Base-by-base conservation (phyloP, 352 stramenopile species). In the Phytophthora boehmeriae region DNA sequence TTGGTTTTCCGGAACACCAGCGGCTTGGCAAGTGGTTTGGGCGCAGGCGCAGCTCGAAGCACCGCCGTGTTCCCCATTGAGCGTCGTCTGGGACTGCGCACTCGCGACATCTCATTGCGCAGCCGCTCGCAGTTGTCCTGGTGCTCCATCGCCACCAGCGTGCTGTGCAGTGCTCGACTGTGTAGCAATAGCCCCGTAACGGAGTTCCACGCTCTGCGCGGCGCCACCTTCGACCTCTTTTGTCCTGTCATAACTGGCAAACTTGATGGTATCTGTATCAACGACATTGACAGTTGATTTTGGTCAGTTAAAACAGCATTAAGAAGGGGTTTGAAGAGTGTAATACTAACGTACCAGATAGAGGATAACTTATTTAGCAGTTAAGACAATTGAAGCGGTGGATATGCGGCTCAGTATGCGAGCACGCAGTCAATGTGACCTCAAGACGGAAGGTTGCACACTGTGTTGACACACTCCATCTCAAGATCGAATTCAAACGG, bases 1-100 rank as follows among this genome's bases (percentile, higher is more conserved):
- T 84, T 87, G 16, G 77, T 87, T 55, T 84, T 87, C 17, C 77
- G 64, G 32, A 84, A 87, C 30, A 80, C 63, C 0, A 86, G 48
- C 9, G 68, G 74, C 28, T 79, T 82, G 8, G 57, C 53, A 17
- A 66, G 48, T 47, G 53, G 63, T 3, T 66, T 69, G 9, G 52
- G 32, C 4, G 43, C 23, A 25, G 62, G 58, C 28, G 28, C 44
- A 41, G 45, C 55, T 20, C 36, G 17, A 0, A 61, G 42, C 2
- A 23, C 19, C 6, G 54, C 34, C 20, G 65, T 55, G 23, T 52
- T n/a, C 32, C 58, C 54, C 25, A 53, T 41, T 8, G 23, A 42
- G 23, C 30, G 41, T 32, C 50, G 45, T 43, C 38, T 32, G 8
- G 51, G 55, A 20, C 47, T 67, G 13, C 42, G 39, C 27, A 68